Base-by-base conservation (phyloP, 495 filamentous ascomycete genomes). In the Xylaria nigripes region DNA sequence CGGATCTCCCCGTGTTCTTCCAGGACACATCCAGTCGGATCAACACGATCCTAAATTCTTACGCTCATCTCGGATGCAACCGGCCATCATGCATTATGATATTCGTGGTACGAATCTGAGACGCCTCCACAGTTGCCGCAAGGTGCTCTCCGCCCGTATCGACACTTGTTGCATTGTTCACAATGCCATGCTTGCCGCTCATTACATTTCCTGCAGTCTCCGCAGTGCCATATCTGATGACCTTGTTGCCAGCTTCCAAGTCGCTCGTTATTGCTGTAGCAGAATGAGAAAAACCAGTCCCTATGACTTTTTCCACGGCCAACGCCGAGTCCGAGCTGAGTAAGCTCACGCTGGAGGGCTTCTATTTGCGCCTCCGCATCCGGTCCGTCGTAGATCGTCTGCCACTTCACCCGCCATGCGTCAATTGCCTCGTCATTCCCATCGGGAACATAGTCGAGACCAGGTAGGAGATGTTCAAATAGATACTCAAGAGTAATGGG, bases 361-460 rank as follows among this genome's bases (percentile, higher is more conserved):
- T 44, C 44, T 6, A 40, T 55, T n/a, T 41, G 27, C 2, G 38
- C 53, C n/a, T 49, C 45, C n/a, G 46, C 45, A 29, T 55, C 53
- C 18, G 53, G 53, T 6, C 53, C 53, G 23, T 15, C 36, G 24
- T 45, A 55, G 40, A 25, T 22, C 6, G 53, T 55, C 22, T 50
- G 38, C 53, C 53, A 55, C 45, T 42, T 36, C 24, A 23, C 38
- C 53, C 53, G 45, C 53, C 53, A 55, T 34, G 53, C 53, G 27
- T 55, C 53, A n/a, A 55, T 55, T 36, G 53, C 53, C 40, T 45
- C n/a, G 13, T 55, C 53, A 46, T 55, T 55, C 8, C 53, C 53
- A 29, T 55, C 46, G 23, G 53, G 53, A 6, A 55, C 53, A 24
- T 55, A 49, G 27, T 55, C 53, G 3, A 55, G 46, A 13, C 53